Base-by-base conservation (phyloP, 192 early-diverging fungal genomes). In the Coemansia sp. region DNA sequence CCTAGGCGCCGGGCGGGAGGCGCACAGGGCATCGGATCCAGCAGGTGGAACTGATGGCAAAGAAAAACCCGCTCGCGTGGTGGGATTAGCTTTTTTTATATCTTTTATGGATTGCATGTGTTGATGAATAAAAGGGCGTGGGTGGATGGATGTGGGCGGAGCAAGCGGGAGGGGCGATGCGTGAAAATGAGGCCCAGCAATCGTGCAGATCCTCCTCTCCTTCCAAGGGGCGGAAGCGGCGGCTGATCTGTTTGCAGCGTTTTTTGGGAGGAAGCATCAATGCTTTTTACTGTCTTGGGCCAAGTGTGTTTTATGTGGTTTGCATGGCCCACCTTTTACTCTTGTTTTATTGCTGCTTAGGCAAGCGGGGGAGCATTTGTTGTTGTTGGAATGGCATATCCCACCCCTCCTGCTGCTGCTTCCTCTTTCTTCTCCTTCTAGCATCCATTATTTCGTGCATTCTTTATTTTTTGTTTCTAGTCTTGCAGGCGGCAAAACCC, bases 221-320 rank as follows among this genome's bases (percentile, higher is more conserved):
- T 11, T 47, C 46, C n/a, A 47, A 47, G 46, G n/a, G n/a, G 46
- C 11, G 54, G 19, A 39, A 5, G 49, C 22, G 65, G 42, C 21
- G 52, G 65, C 42, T 54, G 43, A 43, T 18, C 46, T 46, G 56
- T n/a, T 59, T 51, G 16, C 63, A 21, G 47, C 39, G 47, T 63
- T 9, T 32, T 4, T 32, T 32, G 32, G 32, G 32, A 32, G 32
- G 32, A 32, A 32, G 32, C 32, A 32, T 32, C 32, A 32, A 2
- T 4, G 32, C 32, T 45, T 5, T 45, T 15, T 45, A 45, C 43
- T 45, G 43, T 15, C 13, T 15, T 32, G 32, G 32, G 41, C 41
- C 41, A 11, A 37, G 63, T 39, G 63, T 52, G 32, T 22, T 26
- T 64, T 52, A 47, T 36, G 48, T 39, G 32, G 43, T 48, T 45